phyloP scores from a whole-genome alignment of 2,329 filamentous ascomycete species.

The Diplocarpon mali region DNA sequence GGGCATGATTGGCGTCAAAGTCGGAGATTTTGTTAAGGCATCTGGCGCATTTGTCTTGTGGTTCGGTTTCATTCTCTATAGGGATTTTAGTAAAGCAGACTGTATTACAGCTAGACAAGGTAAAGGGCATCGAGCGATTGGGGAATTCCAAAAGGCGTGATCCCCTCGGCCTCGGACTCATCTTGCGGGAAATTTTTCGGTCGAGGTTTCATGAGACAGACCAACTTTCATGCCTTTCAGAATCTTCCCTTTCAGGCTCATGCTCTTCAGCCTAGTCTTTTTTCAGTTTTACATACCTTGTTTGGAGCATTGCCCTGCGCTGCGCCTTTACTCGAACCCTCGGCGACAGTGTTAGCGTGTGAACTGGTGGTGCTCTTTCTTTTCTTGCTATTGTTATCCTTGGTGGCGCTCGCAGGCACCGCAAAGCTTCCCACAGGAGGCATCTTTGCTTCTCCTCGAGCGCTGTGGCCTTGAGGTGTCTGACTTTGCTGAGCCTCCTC shows the following conservation, averaged over 20 bases:
- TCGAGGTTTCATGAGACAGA: no score
- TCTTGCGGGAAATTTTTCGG: no score
- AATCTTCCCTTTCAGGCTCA: no score
- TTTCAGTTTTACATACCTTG: slow-evolving; percentile 34
- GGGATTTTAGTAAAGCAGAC: slow-evolving; percentile 1
- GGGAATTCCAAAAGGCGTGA: not conserved
- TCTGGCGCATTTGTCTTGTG: slow-evolving; percentile 33
- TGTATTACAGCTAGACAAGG: not conserved
- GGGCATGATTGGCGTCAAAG: slow-evolving; percentile 76
- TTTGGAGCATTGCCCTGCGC: slow-evolving; percentile 30
- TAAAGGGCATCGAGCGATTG: not conserved
- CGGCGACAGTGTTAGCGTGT: slow-evolving; percentile 19
- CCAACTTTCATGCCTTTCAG: no score
- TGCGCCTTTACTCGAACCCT: slow-evolving; percentile 19
- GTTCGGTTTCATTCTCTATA: slow-evolving; percentile 60
- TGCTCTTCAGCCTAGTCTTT: no score
- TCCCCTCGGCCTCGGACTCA: no score
- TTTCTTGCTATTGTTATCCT: slow-evolving; percentile 80
- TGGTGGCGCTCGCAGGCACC: slow-evolving; percentile 65
- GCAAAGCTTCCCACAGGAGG: slow-evolving; percentile 94
- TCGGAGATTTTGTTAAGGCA: slow-evolving; percentile 54
- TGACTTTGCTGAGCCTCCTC: slow-evolving; percentile 51
- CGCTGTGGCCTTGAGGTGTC: slow-evolving; percentile 42
- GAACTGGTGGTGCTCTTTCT: slow-evolving; percentile 30
- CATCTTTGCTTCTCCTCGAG: slow-evolving; percentile 53